phyloP scores from a whole-genome alignment of 129 eudicot species.

The Cynara cardunculus region DNA sequence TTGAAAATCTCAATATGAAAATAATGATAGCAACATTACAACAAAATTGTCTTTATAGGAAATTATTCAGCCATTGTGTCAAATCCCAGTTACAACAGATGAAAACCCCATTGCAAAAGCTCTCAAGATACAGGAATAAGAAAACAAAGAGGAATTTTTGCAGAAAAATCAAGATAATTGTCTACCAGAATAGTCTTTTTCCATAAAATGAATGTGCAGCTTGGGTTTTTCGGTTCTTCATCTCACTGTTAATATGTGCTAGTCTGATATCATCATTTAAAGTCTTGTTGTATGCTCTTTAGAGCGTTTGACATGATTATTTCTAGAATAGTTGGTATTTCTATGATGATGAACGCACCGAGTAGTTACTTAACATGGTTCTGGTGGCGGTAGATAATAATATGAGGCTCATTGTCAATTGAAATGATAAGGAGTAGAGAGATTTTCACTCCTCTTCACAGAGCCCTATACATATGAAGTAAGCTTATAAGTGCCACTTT shows the following conservation, averaged over 20 bases:
- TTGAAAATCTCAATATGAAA: no score
- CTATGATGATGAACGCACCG: background rate
- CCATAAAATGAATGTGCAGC: background rate
- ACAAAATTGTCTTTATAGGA: no score
- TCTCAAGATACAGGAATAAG: constrained; percentile 92
- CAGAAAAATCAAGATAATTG: constrained; percentile 76
- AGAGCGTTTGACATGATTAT: background rate
- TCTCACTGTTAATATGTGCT: no score
- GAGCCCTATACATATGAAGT: no score
- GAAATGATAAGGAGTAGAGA: no score
- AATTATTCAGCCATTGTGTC: no score
- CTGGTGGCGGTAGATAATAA: background rate
- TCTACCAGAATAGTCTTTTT: background rate
- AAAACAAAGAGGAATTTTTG: constrained; percentile 89
- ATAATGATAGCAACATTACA: no score
- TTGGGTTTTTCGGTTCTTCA: no score
- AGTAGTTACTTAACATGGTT: background rate
- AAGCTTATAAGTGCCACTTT: no score
- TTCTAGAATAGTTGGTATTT: background rate
- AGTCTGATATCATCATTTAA: no score
- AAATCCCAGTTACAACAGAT: constrained; percentile 47
- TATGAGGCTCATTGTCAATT: background rate
- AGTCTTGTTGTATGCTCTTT: background rate
- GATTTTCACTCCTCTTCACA: no score
- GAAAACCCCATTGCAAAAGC: constrained; percentile 54